These are phyloP conservation scores for Phoma herbarum DNA, from an alignment of 2,329 filamentous ascomycete species.

Conservation along the genomic window DNA sequence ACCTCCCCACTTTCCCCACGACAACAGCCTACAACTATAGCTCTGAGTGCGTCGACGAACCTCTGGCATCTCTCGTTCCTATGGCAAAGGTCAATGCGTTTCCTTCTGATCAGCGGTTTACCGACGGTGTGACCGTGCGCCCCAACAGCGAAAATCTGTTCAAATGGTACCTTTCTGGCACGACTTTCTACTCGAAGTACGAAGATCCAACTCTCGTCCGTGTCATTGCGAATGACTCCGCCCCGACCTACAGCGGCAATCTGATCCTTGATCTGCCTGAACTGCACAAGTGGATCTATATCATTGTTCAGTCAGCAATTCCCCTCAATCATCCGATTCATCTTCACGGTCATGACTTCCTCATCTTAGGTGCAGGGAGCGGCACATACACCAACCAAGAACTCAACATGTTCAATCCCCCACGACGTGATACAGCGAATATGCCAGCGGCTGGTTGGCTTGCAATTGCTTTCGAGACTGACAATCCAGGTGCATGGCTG, in stretches of 20 bases:
- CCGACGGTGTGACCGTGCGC: background rate
- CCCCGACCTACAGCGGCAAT: background rate
- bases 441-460: background rate
- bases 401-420: background rate
- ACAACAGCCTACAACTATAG: background rate
- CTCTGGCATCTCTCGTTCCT: background rate
- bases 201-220: background rate
- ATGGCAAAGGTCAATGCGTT: background rate
- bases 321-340: background rate
- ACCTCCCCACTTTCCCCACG: background rate
- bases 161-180: background rate
- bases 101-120: background rate
- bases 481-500: slow-evolving; percentile 60
- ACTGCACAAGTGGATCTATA: background rate
- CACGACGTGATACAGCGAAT: background rate
- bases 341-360: background rate
- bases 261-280: background rate
- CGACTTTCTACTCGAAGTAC: background rate
- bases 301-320: background rate
- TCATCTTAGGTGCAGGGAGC: background rate
- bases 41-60: background rate
- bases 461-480: slow-evolving; percentile 58
- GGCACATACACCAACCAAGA: background rate
- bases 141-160: background rate
- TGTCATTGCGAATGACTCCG: background rate